These are phyloP conservation scores for Amesomyces nigricolor DNA, from an alignment of 2,329 filamentous ascomycete species.

Conservation along the genomic window DNA sequence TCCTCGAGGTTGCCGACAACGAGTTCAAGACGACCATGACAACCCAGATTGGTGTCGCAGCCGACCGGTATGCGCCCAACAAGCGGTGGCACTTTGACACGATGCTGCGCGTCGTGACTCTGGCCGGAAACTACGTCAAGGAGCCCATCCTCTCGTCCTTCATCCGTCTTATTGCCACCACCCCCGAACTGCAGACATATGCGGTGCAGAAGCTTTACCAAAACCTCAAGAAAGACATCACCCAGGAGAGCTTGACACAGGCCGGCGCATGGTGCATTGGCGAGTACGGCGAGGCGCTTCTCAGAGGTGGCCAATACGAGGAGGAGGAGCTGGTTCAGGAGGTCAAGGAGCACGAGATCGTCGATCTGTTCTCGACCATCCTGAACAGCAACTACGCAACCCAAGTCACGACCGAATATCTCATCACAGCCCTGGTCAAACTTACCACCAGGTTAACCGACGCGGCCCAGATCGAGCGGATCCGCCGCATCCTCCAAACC, in stretches of 20 bases:
- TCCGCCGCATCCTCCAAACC: constrained; percentile 69
- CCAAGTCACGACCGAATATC: constrained; percentile 90
- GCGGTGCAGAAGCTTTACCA: constrained; percentile 92
- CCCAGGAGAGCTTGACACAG: constrained; percentile 89
- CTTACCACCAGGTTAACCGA: constrained; percentile 84
- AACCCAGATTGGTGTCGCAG: constrained; percentile 93
- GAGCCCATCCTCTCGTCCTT: constrained; percentile 97
- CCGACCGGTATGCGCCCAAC: constrained; percentile 91
- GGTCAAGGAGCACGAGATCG: constrained; percentile 81
- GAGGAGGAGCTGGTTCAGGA: constrained; percentile 79
- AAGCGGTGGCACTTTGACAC: constrained; percentile 99
- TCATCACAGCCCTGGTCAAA: constrained; percentile 91
- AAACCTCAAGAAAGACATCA: constrained; percentile 91
- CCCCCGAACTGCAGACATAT: constrained; percentile 90
- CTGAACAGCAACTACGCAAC: constrained; percentile 92
- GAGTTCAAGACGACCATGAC: constrained; percentile 99
- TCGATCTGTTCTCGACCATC: constrained; percentile 88
- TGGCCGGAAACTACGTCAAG: constrained; percentile 95
- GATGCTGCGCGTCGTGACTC: constrained; percentile 85
- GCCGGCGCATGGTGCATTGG: constrained; percentile 97
- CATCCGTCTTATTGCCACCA: constrained; percentile 89
- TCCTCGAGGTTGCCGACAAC: constrained; percentile 93
- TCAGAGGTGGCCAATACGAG: constrained; percentile 85
- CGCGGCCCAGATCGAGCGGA: constrained; percentile 75
- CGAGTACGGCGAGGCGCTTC: constrained; percentile 88